A percentile compares a stretch with the other conserved stretches of the same genome.
These are phyloP conservation scores for Populus ilicifolia DNA, from an alignment of 345 rosid genomes.

Conservation along the genomic window DNA sequence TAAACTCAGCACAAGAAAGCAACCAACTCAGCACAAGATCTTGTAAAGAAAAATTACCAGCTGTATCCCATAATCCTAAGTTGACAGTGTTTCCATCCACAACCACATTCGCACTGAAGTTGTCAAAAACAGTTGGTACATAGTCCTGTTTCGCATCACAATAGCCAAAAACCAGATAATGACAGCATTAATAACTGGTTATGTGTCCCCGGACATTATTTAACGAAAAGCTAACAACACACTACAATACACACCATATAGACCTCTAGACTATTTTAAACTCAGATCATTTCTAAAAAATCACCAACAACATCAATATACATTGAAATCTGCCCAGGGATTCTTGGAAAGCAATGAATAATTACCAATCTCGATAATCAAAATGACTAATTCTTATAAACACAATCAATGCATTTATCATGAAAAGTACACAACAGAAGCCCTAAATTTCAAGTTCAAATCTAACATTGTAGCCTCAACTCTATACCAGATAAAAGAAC, in stretches of 20 bases:
- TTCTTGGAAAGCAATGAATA: background rate
- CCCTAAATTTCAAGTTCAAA: background rate
- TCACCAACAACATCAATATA: background rate
- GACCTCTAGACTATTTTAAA: background rate
- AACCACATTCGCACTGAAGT: slow-evolving; percentile 93
- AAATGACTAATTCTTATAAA: background rate
- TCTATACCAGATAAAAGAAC: background rate
- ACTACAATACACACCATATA: background rate
- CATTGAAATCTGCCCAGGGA: background rate
- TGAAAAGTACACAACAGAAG: background rate
- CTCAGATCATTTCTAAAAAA: background rate
- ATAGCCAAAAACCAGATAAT: background rate
- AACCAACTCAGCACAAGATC: background rate
- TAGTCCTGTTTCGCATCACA: slow-evolving; percentile 61
- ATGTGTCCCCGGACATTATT: background rate
- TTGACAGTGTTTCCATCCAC: slow-evolving; percentile 86
- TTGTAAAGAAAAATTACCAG: slow-evolving; percentile 46
- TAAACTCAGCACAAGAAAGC: background rate
- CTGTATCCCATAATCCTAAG: slow-evolving; percentile 97
- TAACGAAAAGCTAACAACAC: background rate
- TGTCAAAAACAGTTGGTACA: slow-evolving; percentile 91
- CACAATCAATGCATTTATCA: background rate
- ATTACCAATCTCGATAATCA: background rate
- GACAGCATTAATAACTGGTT: background rate
- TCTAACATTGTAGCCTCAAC: background rate